Evolutionary conservation across 495 filamentous ascomycete species (phyloP).

Genomic region (Aspergillus bertholletiae): DNA sequence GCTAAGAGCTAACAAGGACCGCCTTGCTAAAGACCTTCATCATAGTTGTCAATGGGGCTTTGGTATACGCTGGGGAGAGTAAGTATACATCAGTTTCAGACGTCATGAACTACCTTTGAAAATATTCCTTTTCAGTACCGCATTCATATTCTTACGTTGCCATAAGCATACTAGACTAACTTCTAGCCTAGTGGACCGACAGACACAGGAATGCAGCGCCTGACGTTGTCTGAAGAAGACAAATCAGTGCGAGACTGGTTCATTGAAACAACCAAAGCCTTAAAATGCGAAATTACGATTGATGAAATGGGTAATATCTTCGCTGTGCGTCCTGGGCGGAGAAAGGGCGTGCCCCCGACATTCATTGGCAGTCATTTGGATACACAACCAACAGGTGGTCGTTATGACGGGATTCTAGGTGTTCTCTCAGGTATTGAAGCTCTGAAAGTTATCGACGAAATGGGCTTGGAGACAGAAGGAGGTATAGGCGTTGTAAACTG

Average conservation of each 20-base stretch:
- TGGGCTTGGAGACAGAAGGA: conserved; percentile 65
- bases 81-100: conserved; percentile 23
- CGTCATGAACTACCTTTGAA: not conserved
- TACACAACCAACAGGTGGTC: conserved; percentile 72
- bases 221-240: conserved; percentile 68
- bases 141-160: not conserved
- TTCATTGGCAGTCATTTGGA: conserved; percentile 74
- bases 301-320: conserved; percentile 78
- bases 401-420: conserved; percentile 74
- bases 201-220: conserved; percentile 63
- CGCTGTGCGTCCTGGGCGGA: conserved; percentile 60
- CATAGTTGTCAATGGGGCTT: conserved; percentile 65
- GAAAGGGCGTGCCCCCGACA: conserved; percentile 54
- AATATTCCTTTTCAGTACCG: not conserved
- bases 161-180: conserved; percentile 1
- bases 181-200: conserved; percentile 40
- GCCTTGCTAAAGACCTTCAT: conserved; percentile 61
- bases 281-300: conserved; percentile 60
- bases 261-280: conserved; percentile 54
- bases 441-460: conserved; percentile 63
- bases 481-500: conserved; percentile 74
- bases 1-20: conserved; percentile 54
- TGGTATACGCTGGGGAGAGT: conserved; percentile 63
- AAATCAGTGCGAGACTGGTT: conserved; percentile 76
- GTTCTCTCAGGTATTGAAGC: conserved; percentile 70